Evolutionary conservation across 2,329 filamentous ascomycete genomes (phyloP), one percentile per base, ranked within the genome.

Genomic region (Cladosporium cucumerinum): DNA sequence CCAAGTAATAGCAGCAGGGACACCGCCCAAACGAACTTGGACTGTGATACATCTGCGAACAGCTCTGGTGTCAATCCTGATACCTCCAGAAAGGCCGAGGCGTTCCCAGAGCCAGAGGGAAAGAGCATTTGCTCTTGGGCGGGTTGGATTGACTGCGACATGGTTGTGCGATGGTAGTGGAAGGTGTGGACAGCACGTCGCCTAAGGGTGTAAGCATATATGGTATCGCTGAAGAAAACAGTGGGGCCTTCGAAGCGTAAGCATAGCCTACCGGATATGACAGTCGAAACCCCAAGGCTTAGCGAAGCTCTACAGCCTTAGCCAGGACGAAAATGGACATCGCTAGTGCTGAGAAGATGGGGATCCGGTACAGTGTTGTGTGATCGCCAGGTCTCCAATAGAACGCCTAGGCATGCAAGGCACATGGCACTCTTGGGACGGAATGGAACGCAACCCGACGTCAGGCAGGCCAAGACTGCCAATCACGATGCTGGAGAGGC

Each of bases 1-100:
- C 66, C 65, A 18, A 65, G 32, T 14, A 63, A 59, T 18, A 68
- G 49, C 26, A 68, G 43, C 34, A 68, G 25, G 11, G 64, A 66
- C 30, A 66, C 43, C 16, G 36, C 64, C 64, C 64, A 66, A 23
- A 66, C 58, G 46, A 66, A 57, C 26, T 66, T 66, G 21, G 59
- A 66, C 23, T 66, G 59, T 3, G 60, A 55, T 16, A 62, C 49
- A 43, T 62, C 60, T 18, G 60, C 60, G 34, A 62, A 52, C 18
- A 62, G 49, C 25, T 62, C 60, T 54, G 60, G 60, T 28, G 60
- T 62, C 14, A 62, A 46, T 21, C 60, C 60, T 18, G 60, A 62
- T 16, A 51, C 55, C 30, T 62, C 60, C 21, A 62, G 48, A 28
- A 62, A 62, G 28, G 60, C 49, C 16, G 60, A 55, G 16, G 60